Evolutionary conservation across 148 eudicot species (phyloP), one percentile per base, ranked within the genome.

Genomic region (Polygonum aviculare): DNA sequence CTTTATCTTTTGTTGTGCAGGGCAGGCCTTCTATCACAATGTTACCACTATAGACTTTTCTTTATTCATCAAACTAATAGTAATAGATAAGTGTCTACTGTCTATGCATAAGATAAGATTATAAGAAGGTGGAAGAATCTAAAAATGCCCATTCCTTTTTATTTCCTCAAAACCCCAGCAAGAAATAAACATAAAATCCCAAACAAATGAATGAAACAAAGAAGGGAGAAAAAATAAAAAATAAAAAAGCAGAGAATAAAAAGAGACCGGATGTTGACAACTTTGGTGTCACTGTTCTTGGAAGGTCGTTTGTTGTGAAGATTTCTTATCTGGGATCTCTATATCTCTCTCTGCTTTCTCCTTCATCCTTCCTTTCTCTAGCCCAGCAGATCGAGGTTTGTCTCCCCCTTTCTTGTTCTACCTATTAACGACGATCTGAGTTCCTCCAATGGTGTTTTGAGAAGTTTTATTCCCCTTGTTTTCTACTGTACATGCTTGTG

Each of bases 301-400:
- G 90, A 91, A 87, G 91, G 87, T 91, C 94, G 90, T 91, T 88
- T 91, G 93, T 90, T 90, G 96, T 82, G 81, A 85, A 85, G 89
- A 88, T 89, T 91, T 93, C 96, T 91, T 88, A 91, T 91, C 97
- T 91, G 90, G 94, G 97, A 94, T 94, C 94, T 87, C 98, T 84
- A n/a, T n/a, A n/a, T 49, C 36, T 75, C 52, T 22, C 65, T n/a
- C 82, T 39, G 55, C 14, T 80, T 39, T 72, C 69, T 33, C 33
- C 45, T 77, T 11, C 48, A 35, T 21, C 65, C 70, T 72, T 45
- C 75, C 35, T 39, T 48, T 62, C 51, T 51, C 40, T 31, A 86
- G 86, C 87, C 93, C 90, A 84, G 81, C 81, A 82, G 93, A 89
- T 89, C 90, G 87, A 84, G 83, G 79, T 75, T 55, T 78, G 86